phyloP scores from a whole-genome alignment of 2,329 filamentous ascomycete genomes.

The Truncatella angustata region DNA sequence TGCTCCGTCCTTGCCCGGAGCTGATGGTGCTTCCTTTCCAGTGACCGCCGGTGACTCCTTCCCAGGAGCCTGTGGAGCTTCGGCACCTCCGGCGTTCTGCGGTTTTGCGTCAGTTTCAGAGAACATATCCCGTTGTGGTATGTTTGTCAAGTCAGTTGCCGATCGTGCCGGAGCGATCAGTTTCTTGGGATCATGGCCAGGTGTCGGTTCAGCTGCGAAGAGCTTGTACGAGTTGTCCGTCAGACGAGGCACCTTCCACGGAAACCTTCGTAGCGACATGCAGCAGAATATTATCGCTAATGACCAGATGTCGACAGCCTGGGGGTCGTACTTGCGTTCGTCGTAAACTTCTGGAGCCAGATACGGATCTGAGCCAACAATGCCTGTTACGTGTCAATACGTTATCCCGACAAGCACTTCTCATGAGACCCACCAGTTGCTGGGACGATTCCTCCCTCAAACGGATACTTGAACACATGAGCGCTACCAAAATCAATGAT shows the following conservation, averaged over 20 bases:
- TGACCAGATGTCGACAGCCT: conserved; percentile 95
- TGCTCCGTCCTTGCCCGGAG: conserved; percentile 28
- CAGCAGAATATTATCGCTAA: conserved; percentile 98
- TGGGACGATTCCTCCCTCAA: conserved; percentile 82
- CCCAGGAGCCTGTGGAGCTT: conserved; percentile 5
- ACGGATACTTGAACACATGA: conserved; percentile 95
- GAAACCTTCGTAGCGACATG: conserved; percentile 93
- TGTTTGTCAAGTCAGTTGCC: conserved; percentile 40
- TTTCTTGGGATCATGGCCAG: conserved; percentile 62
- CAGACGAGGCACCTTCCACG: conserved; percentile 91
- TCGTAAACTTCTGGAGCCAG: conserved; percentile 97
- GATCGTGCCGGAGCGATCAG: conserved; percentile 46
- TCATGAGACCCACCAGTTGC: conserved; percentile 66
- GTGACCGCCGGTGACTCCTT: conserved; percentile 21
- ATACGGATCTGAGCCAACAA: conserved; percentile 87
- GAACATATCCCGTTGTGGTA: conserved; percentile 37
- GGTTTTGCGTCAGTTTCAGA: conserved; percentile 30
- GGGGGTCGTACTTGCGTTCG: conserved; percentile 87
- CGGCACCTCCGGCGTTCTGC: conserved; percentile 18
- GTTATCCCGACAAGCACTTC: neutral
- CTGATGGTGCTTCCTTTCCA: conserved; percentile 17
- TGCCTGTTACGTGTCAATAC: conserved; percentile 38
- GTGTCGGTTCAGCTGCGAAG: conserved; percentile 82
- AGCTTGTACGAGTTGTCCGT: conserved; percentile 94
- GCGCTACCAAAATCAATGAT: conserved; percentile 98